Conservation (phyloP, 495 filamentous ascomycete genomes). For the Podospora fimiseda region DNA sequence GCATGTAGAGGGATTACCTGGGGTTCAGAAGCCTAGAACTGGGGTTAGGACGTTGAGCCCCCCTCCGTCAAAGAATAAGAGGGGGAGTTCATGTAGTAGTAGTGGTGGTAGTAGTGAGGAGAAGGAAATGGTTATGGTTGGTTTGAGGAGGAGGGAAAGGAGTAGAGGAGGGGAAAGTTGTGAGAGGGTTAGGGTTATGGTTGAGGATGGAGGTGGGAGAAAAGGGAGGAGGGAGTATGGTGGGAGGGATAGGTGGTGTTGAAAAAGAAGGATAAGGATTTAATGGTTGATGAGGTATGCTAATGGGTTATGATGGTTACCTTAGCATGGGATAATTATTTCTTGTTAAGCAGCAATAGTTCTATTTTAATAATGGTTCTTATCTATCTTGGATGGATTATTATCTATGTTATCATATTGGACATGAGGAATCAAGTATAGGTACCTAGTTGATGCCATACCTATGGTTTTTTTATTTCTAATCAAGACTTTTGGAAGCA, state of each 20-base stretch:
- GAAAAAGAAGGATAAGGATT: not conserved
- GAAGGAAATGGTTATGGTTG: constrained; percentile 8
- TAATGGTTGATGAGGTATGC: not conserved
- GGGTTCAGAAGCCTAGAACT: constrained; percentile 17
- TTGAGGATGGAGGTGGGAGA: not conserved
- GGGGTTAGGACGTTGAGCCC: constrained; percentile 6
- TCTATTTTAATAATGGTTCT: not conserved
- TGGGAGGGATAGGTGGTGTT: too few relatives aligned
- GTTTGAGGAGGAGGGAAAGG: constrained; percentile 6
- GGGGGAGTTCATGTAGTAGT: not conserved
- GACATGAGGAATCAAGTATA: too few relatives aligned
- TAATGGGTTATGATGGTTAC: not conserved
- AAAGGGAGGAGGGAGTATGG: not conserved
- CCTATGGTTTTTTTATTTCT: too few relatives aligned
- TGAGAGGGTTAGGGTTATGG: not conserved
- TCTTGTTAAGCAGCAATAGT: not conserved
- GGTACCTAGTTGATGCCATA: too few relatives aligned
- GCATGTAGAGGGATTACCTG: constrained; percentile 39
- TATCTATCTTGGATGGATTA: not conserved
- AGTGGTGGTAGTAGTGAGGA: not conserved
- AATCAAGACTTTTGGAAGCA: too few relatives aligned
- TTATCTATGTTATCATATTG: not conserved
- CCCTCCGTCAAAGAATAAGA: constrained; percentile 2
- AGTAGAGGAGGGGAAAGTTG: constrained; percentile 9
- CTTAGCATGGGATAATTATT: not conserved